phyloP scores from a whole-genome alignment of 768 basidiomycete species.

The Serendipita sp. region DNA sequence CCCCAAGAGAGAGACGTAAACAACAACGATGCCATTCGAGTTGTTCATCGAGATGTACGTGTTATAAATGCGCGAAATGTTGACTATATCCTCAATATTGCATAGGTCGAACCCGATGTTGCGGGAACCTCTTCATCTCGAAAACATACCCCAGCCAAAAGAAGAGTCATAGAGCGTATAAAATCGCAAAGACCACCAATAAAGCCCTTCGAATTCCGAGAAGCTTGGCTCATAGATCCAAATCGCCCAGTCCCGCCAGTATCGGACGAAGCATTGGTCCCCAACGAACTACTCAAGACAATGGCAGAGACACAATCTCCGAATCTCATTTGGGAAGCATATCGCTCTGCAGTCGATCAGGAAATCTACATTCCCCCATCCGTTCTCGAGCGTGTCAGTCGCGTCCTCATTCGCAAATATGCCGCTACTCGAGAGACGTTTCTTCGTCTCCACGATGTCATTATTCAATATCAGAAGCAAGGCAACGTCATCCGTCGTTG shows the following conservation, averaged over 20 bases:
- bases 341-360: not conserved
- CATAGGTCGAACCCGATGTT: not conserved
- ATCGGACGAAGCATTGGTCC: not conserved
- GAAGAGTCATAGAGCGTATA: not conserved
- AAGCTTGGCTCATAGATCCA: not conserved
- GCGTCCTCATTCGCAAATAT: conserved; percentile 36
- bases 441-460: conserved; percentile 50
- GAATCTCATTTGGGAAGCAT: not conserved
- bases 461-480: conserved; percentile 38
- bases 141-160: not conserved
- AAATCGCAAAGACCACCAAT: not conserved
- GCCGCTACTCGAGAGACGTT: conserved; percentile 47
- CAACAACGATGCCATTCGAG: not conserved
- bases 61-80: not conserved
- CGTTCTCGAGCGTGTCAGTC: conserved; percentile 41
- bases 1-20: not conserved
- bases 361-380: conserved; percentile 6
- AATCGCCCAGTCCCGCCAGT: not conserved
- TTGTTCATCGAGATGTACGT: not conserved
- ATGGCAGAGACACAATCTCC: conserved; percentile 6
- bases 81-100: not conserved
- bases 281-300: not conserved
- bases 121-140: not conserved
- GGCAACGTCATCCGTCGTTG: conserved; percentile 41
- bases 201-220: not conserved